Evolutionary conservation across 2,329 filamentous ascomycete species (phyloP), one percentile per base, ranked within the genome.

Genomic region (Elsinoe batatas): DNA sequence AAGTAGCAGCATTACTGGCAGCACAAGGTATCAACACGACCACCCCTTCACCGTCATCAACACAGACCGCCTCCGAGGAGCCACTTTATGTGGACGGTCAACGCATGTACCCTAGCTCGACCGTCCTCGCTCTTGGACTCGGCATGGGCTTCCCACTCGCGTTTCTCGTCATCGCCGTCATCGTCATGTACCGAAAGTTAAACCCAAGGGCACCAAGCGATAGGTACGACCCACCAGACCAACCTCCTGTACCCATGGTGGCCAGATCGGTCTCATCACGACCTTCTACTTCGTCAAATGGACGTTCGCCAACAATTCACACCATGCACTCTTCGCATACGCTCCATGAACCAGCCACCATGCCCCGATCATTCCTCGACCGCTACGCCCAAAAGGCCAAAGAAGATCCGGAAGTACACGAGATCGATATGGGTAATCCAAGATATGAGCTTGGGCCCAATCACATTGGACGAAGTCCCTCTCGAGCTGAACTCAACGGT

Each of bases 161-260:
- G 10, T 61, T 66, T 43, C 60, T 61, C 17, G 57, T 64, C n/a
- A 58, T 57, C 38, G 56, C 62, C 22, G 58, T 59, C 6, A 26
- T 64, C 40, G 58, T 62, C 46, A 37, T 64, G 15, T 59, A 61
- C n/a, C 54, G 56, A 33, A 59, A 59, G 10, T 58, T 63, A 54
- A 61, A 58, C 57, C 58, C 57, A 30, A 53, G 35, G 33, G 46
- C 53, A 22, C 64, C 65, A n/a, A 65, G 62, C 40, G 60, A 66
- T 11, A 67, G 67, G 65, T 68, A 68, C 59, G 62, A 61, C 36
- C 61, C 67, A 1, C 66, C 66, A 11, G 65, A 67, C 57, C 59
- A 64, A 18, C 51, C 51, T 18, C 36, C 51, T 5, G 38, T 54
- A 32, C 51, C 51, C 10, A 44, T 42, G 42, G 40, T 47, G 2